phyloP scores from a whole-genome alignment of 1,139 yeast genomes.

The Arxiozyma heterogenica region DNA sequence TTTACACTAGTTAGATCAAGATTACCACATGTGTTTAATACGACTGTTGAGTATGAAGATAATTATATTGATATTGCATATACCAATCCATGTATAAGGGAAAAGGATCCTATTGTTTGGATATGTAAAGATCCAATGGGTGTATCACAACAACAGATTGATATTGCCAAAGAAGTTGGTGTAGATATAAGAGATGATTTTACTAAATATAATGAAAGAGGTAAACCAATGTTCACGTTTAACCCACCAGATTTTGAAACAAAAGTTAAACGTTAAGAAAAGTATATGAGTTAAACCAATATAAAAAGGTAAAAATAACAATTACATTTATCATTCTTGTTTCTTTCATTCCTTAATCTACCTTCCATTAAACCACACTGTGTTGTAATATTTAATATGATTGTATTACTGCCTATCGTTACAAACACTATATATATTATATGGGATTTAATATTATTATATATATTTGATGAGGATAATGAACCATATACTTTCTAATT shows the following conservation, averaged over 20 bases:
- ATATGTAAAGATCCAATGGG: slow-evolving; percentile 63
- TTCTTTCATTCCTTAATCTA: no score
- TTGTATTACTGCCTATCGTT: no score
- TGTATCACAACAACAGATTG: slow-evolving; percentile 51
- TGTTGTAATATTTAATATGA: no score
- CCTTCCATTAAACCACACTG: neutral
- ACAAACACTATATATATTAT: neutral
- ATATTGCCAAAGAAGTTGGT: slow-evolving; percentile 42
- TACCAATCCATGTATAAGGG: slow-evolving; percentile 54
- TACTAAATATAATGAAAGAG: slow-evolving; percentile 49
- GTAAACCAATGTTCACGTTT: slow-evolving; percentile 44
- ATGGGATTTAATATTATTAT: neutral
- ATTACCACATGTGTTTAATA: slow-evolving; percentile 33
- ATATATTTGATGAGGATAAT: neutral
- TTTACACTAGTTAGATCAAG: slow-evolving; percentile 29
- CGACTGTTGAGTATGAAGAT: slow-evolving; percentile 30
- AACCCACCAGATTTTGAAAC: slow-evolving; percentile 46
- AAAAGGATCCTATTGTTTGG: slow-evolving; percentile 61
- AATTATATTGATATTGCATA: slow-evolving; percentile 42
- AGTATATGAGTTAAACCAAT: neutral
- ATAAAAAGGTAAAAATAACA: neutral
- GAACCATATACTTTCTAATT: no score
- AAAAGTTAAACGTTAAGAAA: slow-evolving; percentile 14
- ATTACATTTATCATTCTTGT: neutral
- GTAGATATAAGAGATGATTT: slow-evolving; percentile 52